Percentiles rank a stretch among this genome's conserved stretches.
These are phyloP conservation scores for Neonectria ditissima DNA, from an alignment of 2,329 filamentous ascomycete species.

Conservation along the genomic window DNA sequence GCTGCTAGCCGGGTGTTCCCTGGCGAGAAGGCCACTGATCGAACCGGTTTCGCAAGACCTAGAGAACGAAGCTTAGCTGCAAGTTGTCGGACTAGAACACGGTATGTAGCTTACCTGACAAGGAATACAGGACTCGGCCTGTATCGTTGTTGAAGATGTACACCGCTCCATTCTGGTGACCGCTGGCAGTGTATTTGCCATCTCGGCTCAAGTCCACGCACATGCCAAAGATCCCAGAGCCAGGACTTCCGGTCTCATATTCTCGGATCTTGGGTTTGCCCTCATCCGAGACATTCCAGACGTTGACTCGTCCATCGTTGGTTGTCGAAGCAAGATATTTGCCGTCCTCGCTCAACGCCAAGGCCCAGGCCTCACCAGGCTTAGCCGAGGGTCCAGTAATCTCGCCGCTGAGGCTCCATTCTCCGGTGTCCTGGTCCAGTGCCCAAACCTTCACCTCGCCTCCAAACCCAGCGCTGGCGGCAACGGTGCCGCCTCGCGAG, in stretches of 20 bases:
- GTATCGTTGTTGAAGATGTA: constrained; percentile 97
- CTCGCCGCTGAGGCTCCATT: constrained; percentile 60
- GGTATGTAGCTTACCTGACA: constrained; percentile 72
- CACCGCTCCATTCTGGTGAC: constrained; percentile 90
- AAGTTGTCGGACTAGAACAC: not conserved
- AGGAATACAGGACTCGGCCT: constrained; percentile 84
- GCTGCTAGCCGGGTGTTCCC: constrained; percentile 86
- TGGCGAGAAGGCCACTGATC: constrained; percentile 88
- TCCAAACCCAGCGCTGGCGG: constrained; percentile 88
- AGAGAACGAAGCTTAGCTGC: constrained; percentile 22
- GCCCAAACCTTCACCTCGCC: constrained; percentile 90
- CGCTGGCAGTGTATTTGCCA: constrained; percentile 87
- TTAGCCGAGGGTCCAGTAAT: constrained; percentile 61
- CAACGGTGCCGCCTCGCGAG: constrained; percentile 74
- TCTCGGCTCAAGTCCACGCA: constrained; percentile 85
- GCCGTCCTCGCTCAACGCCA: constrained; percentile 87
- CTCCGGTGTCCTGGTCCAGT: constrained; percentile 65
- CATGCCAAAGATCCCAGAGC: constrained; percentile 89
- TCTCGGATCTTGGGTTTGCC: constrained; percentile 75
- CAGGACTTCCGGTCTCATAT: constrained; percentile 80
- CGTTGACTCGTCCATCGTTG: constrained; percentile 87
- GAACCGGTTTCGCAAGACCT: constrained; percentile 89
- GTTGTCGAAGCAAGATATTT: constrained; percentile 88
- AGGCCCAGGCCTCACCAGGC: constrained; percentile 84
- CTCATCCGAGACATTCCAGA: constrained; percentile 78